Percentiles rank a stretch among this genome's conserved stretches.
These are phyloP conservation scores for Exophiala bonariae DNA, from an alignment of 2,329 filamentous ascomycete genomes.

Conservation along the genomic window DNA sequence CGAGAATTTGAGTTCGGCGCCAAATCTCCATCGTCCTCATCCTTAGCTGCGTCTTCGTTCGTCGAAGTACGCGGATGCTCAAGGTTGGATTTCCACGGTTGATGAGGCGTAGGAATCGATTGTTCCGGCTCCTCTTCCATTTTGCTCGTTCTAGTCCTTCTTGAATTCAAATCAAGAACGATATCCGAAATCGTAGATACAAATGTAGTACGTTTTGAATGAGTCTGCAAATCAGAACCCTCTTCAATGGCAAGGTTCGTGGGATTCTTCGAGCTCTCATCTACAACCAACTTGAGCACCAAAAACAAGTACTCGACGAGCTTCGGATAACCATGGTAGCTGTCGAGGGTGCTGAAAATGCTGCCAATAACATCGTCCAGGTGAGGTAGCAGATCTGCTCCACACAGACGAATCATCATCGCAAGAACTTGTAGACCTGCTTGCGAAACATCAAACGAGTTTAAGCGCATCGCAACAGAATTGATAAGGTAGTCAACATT, in stretches of 20 bases:
- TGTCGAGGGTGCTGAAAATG: slow-evolving; percentile 89
- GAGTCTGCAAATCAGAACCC: slow-evolving; percentile 30
- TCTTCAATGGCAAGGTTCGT: slow-evolving; percentile 45
- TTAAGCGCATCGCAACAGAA: slow-evolving; percentile 82
- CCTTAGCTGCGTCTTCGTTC: slow-evolving; percentile 18
- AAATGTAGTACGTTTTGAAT: slow-evolving; percentile 32
- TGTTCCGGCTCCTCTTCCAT: slow-evolving; percentile 27
- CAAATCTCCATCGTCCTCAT: slow-evolving; percentile 3
- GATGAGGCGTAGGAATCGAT: slow-evolving; percentile 25
- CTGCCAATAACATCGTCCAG: slow-evolving; percentile 88
- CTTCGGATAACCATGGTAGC: slow-evolving; percentile 86
- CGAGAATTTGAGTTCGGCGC: slow-evolving; percentile 5
- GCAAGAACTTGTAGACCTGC: slow-evolving; percentile 85
- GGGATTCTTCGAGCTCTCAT: slow-evolving; percentile 69
- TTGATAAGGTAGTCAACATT: slow-evolving; percentile 98
- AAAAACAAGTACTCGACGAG: slow-evolving; percentile 84
- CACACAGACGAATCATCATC: slow-evolving; percentile 92
- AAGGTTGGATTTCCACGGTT: slow-evolving; percentile 28
- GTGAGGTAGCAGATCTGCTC: slow-evolving; percentile 78
- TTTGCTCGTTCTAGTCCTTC: slow-evolving; percentile 33
- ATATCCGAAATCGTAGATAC: slow-evolving; percentile 36
- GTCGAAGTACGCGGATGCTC: slow-evolving; percentile 28
- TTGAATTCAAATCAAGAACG: slow-evolving; percentile 34
- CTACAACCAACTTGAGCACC: slow-evolving; percentile 78
- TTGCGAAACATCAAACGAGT: slow-evolving; percentile 87